phyloP scores from a whole-genome alignment of 2,329 filamentous ascomycete species.

The Trichoderma brevicompactum region DNA sequence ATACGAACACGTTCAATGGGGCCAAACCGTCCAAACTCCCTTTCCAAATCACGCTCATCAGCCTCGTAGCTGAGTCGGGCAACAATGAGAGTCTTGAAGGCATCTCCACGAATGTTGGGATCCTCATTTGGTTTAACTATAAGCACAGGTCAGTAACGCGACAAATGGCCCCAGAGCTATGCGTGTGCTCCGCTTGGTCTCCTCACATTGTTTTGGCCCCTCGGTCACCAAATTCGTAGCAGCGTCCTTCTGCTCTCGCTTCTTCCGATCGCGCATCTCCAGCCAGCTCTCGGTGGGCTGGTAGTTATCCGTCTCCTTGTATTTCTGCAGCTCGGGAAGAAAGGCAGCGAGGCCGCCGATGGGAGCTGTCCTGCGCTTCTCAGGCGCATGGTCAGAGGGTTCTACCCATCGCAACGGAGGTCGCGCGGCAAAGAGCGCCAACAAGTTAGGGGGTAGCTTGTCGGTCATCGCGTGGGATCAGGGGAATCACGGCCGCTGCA shows the following conservation, averaged over 20 bases:
- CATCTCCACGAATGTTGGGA: conserved; percentile 86
- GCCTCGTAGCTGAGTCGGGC: conserved; percentile 87
- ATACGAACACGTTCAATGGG: conserved; percentile 82
- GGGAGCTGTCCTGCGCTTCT: conserved; percentile 75
- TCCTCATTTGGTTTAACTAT: conserved; percentile 83
- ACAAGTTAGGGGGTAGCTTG: conserved; percentile 88
- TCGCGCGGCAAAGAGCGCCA: conserved; percentile 93
- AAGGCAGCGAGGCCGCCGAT: conserved; percentile 76
- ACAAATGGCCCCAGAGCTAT: background rate
- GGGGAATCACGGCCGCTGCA: background rate
- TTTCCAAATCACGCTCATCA: conserved; percentile 86
- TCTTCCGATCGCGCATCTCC: conserved; percentile 81
- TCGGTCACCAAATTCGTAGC: conserved; percentile 68
- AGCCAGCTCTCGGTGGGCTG: conserved; percentile 91
- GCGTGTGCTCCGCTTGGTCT: background rate
- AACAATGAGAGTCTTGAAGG: conserved; percentile 94
- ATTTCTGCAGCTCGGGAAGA: conserved; percentile 73
- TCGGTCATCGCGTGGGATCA: conserved; percentile 76
- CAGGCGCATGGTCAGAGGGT: conserved; percentile 79
- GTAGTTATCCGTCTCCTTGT: conserved; percentile 78
- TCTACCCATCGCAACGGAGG: conserved; percentile 89
- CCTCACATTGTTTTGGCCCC: conserved; percentile 66
- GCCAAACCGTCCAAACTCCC: conserved; percentile 91
- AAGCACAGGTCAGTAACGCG: conserved; percentile 28
- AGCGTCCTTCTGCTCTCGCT: conserved; percentile 74